Evolutionary conservation across 768 basidiomycete species (phyloP).

Genomic region (Mycena maculata): DNA sequence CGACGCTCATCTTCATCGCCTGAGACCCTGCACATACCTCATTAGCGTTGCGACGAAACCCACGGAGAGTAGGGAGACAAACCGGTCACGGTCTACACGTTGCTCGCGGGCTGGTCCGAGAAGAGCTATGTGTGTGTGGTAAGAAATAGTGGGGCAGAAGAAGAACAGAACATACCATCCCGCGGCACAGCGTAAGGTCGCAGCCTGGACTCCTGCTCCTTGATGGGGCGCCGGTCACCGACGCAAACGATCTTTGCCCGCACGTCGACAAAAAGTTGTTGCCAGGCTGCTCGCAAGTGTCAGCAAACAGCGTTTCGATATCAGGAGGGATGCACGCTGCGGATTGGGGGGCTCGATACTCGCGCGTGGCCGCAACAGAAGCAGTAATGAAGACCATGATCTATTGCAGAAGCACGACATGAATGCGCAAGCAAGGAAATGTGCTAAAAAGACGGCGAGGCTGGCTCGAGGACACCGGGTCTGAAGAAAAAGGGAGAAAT

Average conservation of each 20-base stretch:
- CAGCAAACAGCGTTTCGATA: neutral
- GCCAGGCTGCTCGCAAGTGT: slow-evolving; percentile 19
- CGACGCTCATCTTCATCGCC: slow-evolving; percentile 30
- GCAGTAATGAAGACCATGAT: slow-evolving; percentile 26
- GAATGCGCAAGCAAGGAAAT: neutral
- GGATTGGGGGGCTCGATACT: slow-evolving; percentile 27
- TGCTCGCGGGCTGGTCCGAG: slow-evolving; percentile 26
- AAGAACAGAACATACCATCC: slow-evolving; percentile 29
- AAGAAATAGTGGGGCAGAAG: neutral
- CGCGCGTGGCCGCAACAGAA: slow-evolving; percentile 23
- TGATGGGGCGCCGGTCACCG: slow-evolving; percentile 28
- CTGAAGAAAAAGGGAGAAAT: neutral
- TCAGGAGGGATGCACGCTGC: slow-evolving; percentile 16
- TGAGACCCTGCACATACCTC: slow-evolving; percentile 1
- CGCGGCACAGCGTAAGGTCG: slow-evolving; percentile 33
- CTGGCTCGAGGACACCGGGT: slow-evolving; percentile 33
- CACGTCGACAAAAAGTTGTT: slow-evolving; percentile 18
- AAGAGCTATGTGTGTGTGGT: slow-evolving; percentile 12
- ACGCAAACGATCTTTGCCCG: slow-evolving; percentile 28
- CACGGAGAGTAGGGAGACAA: neutral
- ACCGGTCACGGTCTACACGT: slow-evolving; percentile 26
- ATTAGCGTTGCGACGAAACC: neutral
- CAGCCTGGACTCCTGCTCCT: slow-evolving; percentile 36
- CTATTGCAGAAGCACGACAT: neutral
- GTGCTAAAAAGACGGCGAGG: slow-evolving; percentile 23